Evolutionary conservation across 768 basidiomycete genomes (phyloP).

Genomic region (Ramaria rubella): DNA sequence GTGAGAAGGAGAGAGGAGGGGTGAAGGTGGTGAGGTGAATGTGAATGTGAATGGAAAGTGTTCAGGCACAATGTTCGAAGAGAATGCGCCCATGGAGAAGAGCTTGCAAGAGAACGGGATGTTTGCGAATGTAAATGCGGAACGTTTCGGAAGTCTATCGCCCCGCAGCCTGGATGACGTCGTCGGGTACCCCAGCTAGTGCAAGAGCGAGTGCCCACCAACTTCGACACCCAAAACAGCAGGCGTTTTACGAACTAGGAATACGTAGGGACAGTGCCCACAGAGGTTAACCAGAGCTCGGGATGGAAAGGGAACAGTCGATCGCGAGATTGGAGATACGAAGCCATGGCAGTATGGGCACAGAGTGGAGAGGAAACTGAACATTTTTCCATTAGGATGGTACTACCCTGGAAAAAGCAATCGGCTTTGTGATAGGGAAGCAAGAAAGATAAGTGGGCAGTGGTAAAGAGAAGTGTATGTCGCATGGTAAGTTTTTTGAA

Average conservation of each 20-base stretch:
- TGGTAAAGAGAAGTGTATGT: not conserved
- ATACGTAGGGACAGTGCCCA: not conserved
- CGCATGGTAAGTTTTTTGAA: too few relatives aligned
- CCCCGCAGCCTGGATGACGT: too few relatives aligned
- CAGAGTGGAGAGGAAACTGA: not conserved
- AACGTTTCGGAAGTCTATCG: slow-evolving; percentile 2
- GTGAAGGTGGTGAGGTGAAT: too few relatives aligned
- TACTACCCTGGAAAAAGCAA: not conserved
- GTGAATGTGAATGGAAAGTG: not conserved
- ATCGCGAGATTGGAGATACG: too few relatives aligned
- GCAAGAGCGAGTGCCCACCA: not conserved
- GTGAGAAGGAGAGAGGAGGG: too few relatives aligned
- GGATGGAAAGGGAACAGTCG: too few relatives aligned
- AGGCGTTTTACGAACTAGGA: not conserved
- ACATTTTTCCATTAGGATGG: not conserved
- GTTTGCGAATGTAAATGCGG: slow-evolving; percentile 5
- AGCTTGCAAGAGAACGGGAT: not conserved
- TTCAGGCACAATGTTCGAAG: not conserved
- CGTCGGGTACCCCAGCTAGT: not conserved
- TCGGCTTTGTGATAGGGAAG: slow-evolving; percentile 6
- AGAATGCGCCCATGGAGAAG: too few relatives aligned
- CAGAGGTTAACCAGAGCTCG: not conserved
- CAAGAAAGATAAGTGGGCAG: not conserved
- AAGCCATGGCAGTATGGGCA: not conserved
- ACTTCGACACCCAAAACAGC: not conserved